Conservation (phyloP, 176 grass and related monocot genomes). For the Lolium rigidum region DNA sequence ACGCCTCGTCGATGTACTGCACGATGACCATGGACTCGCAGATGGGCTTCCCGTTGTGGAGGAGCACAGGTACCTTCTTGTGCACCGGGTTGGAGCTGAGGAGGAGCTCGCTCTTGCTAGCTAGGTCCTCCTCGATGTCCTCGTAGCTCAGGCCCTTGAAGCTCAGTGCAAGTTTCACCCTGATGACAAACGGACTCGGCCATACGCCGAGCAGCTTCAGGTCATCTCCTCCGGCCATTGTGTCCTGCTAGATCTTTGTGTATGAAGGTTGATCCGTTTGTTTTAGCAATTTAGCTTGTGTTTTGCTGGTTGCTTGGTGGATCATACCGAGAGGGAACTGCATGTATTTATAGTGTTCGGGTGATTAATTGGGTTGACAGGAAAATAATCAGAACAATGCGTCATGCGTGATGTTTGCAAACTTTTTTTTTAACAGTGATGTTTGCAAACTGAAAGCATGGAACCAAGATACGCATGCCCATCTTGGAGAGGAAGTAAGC, state of each 20-base stretch:
- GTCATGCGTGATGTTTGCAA: not conserved
- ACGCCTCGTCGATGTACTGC: not conserved
- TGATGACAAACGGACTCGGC: not conserved
- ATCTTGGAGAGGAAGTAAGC: not conserved
- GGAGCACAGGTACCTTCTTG: conserved; percentile 59
- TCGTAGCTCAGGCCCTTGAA: conserved; percentile 42
- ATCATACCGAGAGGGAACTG: not conserved
- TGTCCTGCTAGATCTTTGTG: not conserved
- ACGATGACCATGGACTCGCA: conserved; percentile 34
- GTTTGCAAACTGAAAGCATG: not conserved
- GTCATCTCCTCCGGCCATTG: not conserved
- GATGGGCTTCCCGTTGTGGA: conserved; percentile 42
- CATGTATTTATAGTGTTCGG: not conserved
- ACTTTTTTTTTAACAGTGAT: not conserved
- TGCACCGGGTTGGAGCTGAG: conserved; percentile 54
- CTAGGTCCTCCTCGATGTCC: conserved; percentile 30
- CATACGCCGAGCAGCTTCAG: not conserved
- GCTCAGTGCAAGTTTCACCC: not conserved
- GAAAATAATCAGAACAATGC: not conserved
- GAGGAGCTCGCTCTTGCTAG: conserved; percentile 59
- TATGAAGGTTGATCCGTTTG: not conserved
- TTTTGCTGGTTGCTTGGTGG: not conserved
- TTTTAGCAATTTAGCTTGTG: not conserved
- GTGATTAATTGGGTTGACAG: not conserved
- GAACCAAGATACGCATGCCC: not conserved